These are phyloP conservation scores for Metrosideros polymorpha DNA, from an alignment of 441 rosid genomes.

Conservation along the genomic window DNA sequence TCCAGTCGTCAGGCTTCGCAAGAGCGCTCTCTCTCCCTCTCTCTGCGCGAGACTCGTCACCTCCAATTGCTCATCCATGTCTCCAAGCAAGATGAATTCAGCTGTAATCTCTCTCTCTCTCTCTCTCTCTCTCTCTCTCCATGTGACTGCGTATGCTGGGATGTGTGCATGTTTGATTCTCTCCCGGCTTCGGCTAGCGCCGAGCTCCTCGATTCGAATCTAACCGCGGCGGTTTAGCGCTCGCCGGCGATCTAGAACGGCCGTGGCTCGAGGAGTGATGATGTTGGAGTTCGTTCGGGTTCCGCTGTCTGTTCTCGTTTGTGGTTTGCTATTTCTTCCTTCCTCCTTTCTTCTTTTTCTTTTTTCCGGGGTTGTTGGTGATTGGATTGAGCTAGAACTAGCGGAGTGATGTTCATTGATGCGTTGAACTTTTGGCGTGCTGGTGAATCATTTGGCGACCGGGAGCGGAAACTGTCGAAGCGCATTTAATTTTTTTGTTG, in stretches of 20 bases:
- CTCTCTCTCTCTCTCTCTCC: conserved; percentile 8
- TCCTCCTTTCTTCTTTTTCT: background rate
- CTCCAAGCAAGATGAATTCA: conserved; percentile 47
- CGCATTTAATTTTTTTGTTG: background rate
- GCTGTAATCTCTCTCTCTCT: conserved; percentile 26
- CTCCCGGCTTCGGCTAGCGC: background rate
- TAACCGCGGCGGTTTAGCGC: background rate
- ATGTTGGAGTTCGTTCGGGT: background rate
- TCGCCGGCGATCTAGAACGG: background rate
- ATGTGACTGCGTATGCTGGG: background rate
- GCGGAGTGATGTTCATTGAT: background rate
- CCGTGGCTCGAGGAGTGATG: background rate
- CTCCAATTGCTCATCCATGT: conserved; percentile 25
- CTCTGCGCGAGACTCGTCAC: background rate
- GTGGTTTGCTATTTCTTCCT: background rate
- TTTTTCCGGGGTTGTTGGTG: background rate
- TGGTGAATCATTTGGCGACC: background rate
- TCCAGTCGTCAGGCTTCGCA: background rate
- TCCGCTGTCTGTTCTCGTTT: background rate
- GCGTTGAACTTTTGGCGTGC: background rate
- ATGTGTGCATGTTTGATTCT: background rate
- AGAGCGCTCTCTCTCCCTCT: background rate
- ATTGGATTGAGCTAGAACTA: background rate
- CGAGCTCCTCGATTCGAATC: background rate
- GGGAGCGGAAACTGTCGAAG: background rate